Evolutionary conservation across 2,329 filamentous ascomycete genomes (phyloP), one percentile per base, ranked within the genome.

Genomic region (Ophiosphaerella korrae): DNA sequence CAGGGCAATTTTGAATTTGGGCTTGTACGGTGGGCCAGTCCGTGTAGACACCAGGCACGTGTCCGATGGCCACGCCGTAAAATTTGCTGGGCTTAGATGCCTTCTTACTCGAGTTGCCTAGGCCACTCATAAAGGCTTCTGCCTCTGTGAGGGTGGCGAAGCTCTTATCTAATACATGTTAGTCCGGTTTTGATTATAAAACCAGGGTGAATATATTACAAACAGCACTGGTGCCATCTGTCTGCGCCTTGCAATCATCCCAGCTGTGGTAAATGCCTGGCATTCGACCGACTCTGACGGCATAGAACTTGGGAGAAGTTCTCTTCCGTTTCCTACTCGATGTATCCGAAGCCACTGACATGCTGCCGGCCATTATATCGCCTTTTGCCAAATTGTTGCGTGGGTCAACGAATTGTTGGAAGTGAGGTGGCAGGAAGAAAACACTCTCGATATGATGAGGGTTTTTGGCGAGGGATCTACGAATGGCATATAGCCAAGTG

Each of bases 141-240:
- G 93, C 93, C 52, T 96, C 91, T 55, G 86, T 82, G 51, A 82
- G 78, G 0, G 82, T 85, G 8, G 80, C 76, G 68, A 96, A 97
- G 1, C 88, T 90, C 76, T 94, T 93, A 78, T 89, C 90, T 94
- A 53, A 14, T 5, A 7, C 4, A 32, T 63, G 23, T 48, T 16
- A 48, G 38, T 8, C 45, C 60, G 46, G 29, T 3, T 14, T 26
- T 7, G 23, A 3, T 12, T 12, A 7, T 14, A 26, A 12, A 7
- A 29, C 13, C 18, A 42, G 33, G 16, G 3, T 6, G 9, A 16
- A 35, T 6, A 35, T 6, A 14, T 37, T 51, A 75, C 74, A 72
- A 12, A 73, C 50, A 53, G 73, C 67, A 60, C 74, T 82, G 63
- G 80, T 84, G 18, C 85, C 85, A 42, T 78, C 82, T 40, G 86